These are phyloP conservation scores for Lactifluus hygrophoroides DNA, from an alignment of 768 basidiomycete genomes.

Conservation along the genomic window DNA sequence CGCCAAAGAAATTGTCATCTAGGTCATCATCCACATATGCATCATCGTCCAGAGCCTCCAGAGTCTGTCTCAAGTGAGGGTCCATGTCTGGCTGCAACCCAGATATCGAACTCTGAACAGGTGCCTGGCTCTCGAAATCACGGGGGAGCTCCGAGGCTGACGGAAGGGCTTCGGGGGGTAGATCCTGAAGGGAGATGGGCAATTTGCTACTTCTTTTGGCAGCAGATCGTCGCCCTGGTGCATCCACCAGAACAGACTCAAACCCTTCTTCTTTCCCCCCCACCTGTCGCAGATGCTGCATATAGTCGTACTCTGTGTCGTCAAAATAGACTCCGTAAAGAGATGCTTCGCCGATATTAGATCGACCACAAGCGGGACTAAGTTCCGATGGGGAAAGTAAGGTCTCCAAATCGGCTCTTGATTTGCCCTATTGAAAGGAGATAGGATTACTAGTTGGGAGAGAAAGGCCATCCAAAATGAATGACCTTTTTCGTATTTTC, in stretches of 20 bases:
- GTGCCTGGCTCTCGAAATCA: constrained; percentile 67
- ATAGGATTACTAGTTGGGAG: constrained; percentile 5
- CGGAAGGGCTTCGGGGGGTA: constrained; percentile 65
- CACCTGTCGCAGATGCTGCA: constrained; percentile 85
- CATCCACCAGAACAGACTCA: constrained; percentile 74
- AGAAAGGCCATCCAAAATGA: background rate
- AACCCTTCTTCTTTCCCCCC: constrained; percentile 73
- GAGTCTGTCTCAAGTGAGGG: constrained; percentile 82
- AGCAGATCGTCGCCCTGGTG: constrained; percentile 37
- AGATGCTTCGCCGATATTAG: constrained; percentile 78
- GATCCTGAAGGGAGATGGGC: constrained; percentile 39
- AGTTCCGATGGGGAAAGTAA: constrained; percentile 41
- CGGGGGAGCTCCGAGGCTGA: constrained; percentile 66
- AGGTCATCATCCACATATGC: constrained; percentile 78
- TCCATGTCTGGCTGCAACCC: constrained; percentile 97
- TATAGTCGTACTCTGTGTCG: constrained; percentile 96
- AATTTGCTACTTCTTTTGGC: constrained; percentile 34
- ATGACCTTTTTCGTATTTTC: constrained; percentile 61
- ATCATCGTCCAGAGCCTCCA: constrained; percentile 94
- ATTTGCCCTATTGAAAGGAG: constrained; percentile 50
- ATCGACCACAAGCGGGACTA: constrained; percentile 35
- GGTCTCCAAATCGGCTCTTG: constrained; percentile 70
- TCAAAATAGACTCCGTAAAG: constrained; percentile 90
- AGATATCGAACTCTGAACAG: constrained; percentile 71
- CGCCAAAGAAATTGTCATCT: constrained; percentile 68